Percentiles rank a stretch among this genome's conserved stretches.
Conservation (phyloP, 2,329 filamentous ascomycete genomes). For the Trichoderma polysporum region DNA sequence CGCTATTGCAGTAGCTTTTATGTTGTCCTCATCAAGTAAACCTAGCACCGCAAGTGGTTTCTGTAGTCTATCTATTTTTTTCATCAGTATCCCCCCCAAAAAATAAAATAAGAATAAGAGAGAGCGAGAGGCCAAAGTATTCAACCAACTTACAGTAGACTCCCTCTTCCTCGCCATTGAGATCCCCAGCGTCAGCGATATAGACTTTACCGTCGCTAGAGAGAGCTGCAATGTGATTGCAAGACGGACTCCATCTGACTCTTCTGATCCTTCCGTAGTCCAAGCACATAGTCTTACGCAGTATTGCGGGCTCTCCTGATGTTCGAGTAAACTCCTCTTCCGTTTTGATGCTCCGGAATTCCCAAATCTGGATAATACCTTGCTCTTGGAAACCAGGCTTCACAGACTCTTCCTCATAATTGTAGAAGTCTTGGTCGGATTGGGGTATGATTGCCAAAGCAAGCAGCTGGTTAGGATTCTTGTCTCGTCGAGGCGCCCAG, state of each 20-base stretch:
- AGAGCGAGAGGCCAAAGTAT: not conserved
- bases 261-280: slow-evolving; percentile 51
- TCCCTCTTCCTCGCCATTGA: slow-evolving; percentile 35
- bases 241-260: slow-evolving; percentile 55
- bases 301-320: slow-evolving; percentile 37
- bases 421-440: slow-evolving; percentile 47
- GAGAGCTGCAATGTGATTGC: slow-evolving; percentile 48
- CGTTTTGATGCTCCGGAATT: slow-evolving; percentile 38
- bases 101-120: not conserved
- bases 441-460: slow-evolving; percentile 53
- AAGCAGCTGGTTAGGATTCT: slow-evolving; percentile 46
- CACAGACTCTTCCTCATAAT: slow-evolving; percentile 39
- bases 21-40: slow-evolving; percentile 46
- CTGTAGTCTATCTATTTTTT: slow-evolving; percentile 44
- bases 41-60: slow-evolving; percentile 45
- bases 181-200: slow-evolving; percentile 40
- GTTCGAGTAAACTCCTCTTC: slow-evolving; percentile 36
- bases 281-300: slow-evolving; percentile 48
- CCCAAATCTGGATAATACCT: slow-evolving; percentile 55
- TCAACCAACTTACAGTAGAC: slow-evolving; percentile 43
- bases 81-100: no score
- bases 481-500: slow-evolving; percentile 47
- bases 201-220: slow-evolving; percentile 52
- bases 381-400: slow-evolving; percentile 41
- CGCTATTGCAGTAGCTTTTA: slow-evolving; percentile 52